Percentiles rank a stretch among this genome's conserved stretches.
Conservation (phyloP, 352 stramenopile genomes). For the Phytophthora ramorum region DNA sequence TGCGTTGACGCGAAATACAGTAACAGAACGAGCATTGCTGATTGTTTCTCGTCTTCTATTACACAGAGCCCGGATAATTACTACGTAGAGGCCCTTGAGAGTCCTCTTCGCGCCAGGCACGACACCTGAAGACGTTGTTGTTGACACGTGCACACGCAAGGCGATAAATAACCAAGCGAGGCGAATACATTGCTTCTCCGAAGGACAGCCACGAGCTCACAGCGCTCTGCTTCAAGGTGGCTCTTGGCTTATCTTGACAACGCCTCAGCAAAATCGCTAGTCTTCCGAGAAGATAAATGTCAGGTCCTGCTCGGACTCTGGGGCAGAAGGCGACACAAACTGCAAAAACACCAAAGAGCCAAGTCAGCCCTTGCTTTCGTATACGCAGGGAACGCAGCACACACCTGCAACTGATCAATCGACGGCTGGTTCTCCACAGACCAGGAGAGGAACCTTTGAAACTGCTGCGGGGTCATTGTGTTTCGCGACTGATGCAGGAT, state of each 20-base stretch:
- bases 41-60: slow-evolving; percentile 29
- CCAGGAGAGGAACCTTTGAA: slow-evolving; percentile 86
- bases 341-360: slow-evolving; percentile 20
- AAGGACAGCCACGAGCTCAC: not conserved
- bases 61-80: slow-evolving; percentile 11
- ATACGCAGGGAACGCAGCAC: slow-evolving; percentile 2
- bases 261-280: slow-evolving; percentile 30
- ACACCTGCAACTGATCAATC: slow-evolving; percentile 77
- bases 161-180: slow-evolving; percentile 8
- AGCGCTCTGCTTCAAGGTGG: slow-evolving; percentile 13
- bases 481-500: slow-evolving; percentile 81
- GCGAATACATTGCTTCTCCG: slow-evolving; percentile 15
- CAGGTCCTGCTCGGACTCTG: slow-evolving; percentile 56
- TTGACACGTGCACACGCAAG: not conserved
- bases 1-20: slow-evolving; percentile 16
- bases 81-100: not conserved
- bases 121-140: slow-evolving; percentile 6
- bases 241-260: slow-evolving; percentile 13
- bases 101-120: not conserved
- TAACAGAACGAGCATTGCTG: slow-evolving; percentile 16
- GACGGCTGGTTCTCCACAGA: slow-evolving; percentile 74
- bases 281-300: slow-evolving; percentile 86
- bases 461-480: slow-evolving; percentile 83
- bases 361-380: not conserved
- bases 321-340: slow-evolving; percentile 48